Evolutionary conservation across 2,329 filamentous ascomycete genomes (phyloP).

Genomic region (Bimuria novae-zelandiae): DNA sequence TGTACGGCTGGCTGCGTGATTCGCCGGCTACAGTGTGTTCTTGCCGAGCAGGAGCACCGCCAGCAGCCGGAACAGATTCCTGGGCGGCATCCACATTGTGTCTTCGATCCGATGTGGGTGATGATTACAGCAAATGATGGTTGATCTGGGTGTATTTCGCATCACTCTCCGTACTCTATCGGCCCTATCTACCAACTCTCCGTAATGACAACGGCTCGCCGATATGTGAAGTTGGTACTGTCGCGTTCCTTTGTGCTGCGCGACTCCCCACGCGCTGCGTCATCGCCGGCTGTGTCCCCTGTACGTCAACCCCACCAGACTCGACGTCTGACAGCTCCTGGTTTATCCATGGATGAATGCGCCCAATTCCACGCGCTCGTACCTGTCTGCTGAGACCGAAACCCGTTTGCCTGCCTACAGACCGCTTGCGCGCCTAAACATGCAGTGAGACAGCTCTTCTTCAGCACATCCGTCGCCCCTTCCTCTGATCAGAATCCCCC

Average conservation of each 20-base stretch:
- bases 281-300: slow-evolving; percentile 15
- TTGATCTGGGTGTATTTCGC: background rate
- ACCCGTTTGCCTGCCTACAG: slow-evolving; percentile 15
- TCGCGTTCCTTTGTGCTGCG: background rate
- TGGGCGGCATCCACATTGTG: no score
- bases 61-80: no score
- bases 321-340: slow-evolving; percentile 7
- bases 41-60: no score
- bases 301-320: slow-evolving; percentile 10
- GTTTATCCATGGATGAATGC: background rate
- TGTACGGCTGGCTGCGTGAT: background rate
- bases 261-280: slow-evolving; percentile 31
- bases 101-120: background rate
- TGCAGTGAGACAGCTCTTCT: slow-evolving; percentile 17
- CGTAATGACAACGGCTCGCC: background rate
- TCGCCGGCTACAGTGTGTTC: background rate
- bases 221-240: background rate
- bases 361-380: slow-evolving; percentile 9
- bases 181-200: no score
- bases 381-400: slow-evolving; percentile 3
- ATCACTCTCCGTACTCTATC: background rate
- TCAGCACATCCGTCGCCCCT: slow-evolving; percentile 11
- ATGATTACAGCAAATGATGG: background rate
- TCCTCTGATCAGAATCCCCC: slow-evolving; percentile 14
- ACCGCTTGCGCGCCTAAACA: slow-evolving; percentile 16